These are phyloP conservation scores for Hymenoscyphus linearis DNA, from an alignment of 2,329 filamentous ascomycete species.

Conservation along the genomic window DNA sequence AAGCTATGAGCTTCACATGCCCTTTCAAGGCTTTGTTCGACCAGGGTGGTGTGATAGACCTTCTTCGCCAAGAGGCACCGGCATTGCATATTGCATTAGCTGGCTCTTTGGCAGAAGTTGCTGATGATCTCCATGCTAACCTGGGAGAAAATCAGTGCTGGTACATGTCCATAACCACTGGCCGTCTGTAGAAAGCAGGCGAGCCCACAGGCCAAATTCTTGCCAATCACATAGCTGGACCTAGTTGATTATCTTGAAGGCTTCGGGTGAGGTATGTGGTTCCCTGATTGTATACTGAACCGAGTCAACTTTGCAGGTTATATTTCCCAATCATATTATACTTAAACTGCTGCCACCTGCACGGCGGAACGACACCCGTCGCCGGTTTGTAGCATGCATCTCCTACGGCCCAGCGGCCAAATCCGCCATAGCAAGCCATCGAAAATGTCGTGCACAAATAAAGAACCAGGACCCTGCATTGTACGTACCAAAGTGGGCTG, in stretches of 20 bases:
- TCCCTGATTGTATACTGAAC: neutral
- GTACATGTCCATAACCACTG: neutral
- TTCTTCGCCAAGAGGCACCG: neutral
- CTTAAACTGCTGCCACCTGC: neutral
- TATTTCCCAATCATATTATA: neutral
- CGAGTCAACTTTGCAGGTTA: neutral
- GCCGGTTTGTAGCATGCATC: neutral
- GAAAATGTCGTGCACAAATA: neutral
- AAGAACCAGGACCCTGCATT: neutral
- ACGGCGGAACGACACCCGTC: neutral
- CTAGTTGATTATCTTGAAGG: neutral
- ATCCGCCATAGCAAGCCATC: neutral
- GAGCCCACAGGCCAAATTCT: neutral
- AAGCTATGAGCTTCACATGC: conserved; percentile 3
- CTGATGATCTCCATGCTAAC: conserved; percentile 1
- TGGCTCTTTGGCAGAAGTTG: conserved; percentile 2
- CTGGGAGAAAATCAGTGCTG: neutral
- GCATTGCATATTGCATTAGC: conserved; percentile 6
- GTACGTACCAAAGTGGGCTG: neutral
- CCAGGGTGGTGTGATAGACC: conserved; percentile 2
- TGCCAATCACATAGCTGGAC: neutral
- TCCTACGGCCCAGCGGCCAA: conserved; percentile 7
- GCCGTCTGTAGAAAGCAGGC: neutral
- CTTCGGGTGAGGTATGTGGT: neutral
- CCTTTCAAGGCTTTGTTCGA: neutral